phyloP scores from a whole-genome alignment of 2,329 filamentous ascomycete species.

The Scedosporium apiospermum region DNA sequence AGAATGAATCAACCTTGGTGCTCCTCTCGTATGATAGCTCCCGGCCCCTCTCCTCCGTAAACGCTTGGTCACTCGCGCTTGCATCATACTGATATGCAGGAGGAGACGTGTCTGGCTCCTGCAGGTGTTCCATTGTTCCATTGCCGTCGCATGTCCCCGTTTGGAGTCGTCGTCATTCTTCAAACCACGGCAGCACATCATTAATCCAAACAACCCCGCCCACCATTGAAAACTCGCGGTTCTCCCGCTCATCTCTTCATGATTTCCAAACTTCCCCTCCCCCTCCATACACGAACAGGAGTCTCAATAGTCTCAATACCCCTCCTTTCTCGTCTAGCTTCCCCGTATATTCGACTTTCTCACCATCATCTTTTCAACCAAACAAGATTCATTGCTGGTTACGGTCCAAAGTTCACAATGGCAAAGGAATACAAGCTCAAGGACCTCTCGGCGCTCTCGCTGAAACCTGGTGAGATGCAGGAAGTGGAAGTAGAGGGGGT shows the following conservation, averaged over 20 bases:
- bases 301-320: background rate
- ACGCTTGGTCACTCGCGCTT: too few relatives aligned
- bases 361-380: background rate
- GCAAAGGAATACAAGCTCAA: constrained; percentile 61
- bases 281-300: background rate
- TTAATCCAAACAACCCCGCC: background rate
- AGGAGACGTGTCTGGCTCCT: too few relatives aligned
- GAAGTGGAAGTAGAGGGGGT: constrained; percentile 89
- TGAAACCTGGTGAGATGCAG: constrained; percentile 73
- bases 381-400: background rate
- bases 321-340: background rate
- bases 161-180: too few relatives aligned
- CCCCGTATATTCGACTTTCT: background rate
- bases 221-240: background rate
- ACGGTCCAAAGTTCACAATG: constrained; percentile 7
- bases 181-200: background rate
- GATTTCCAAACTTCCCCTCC: background rate
- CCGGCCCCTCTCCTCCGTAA: too few relatives aligned
- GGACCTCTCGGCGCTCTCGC: constrained; percentile 60
- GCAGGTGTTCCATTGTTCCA: too few relatives aligned
- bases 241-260: background rate
- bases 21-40: too few relatives aligned
- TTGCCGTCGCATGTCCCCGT: too few relatives aligned
- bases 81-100: too few relatives aligned
- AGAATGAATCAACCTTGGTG: too few relatives aligned